Base-by-base conservation (phyloP, 768 basidiomycete species). In the Gymnopilus junonius region DNA sequence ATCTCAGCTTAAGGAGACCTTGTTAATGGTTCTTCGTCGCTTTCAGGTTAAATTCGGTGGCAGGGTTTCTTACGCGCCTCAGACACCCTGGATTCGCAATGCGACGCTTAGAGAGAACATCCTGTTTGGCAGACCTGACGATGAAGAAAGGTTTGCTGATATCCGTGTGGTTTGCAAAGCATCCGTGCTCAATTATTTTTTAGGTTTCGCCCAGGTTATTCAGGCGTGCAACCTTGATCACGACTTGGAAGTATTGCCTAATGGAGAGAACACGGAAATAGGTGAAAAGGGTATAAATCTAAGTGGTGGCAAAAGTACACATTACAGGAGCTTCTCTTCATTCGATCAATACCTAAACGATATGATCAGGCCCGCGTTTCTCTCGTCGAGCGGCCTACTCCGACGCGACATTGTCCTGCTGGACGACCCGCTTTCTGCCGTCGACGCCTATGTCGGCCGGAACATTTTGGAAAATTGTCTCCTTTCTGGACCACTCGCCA, bases 351-450 rank as follows among this genome's bases (percentile, higher is more conserved):
- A n/a, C n/a, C n/a, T n/a, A n/a, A n/a, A n/a, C n/a, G n/a, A n/a
- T 65, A 29, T 39, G n/a, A 65, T n/a, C 68, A 90, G 84, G 89
- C 90, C 34, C 85, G 90, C 31, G 84, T 92, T 15, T 89, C 88
- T 4, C 78, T 93, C 20, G 93, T 93, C 79, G 93, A 39, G 91
- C 91, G 0, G 88, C 89, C 0, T 95, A 94, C 69, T 87, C 90
- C 1, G 76, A 83, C 0, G 82, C 90, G 90, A 93, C 65, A 82
- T 94, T 56, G 86, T 92, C 39, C 83, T 94, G 20, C 82, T 94
- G 31, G 93, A 95, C 66, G 93, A 95, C 71, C 90, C 93, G n/a
- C 83, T 94, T 35, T 87, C 87, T 31, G 92, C 92, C 1, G 88
- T 94, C 10, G 92, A 94, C 67, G 86, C 91, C 0, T 87, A 90